Evolutionary conservation across 2,329 filamentous ascomycete species (phyloP).

Genomic region (Aureobasidium lini): DNA sequence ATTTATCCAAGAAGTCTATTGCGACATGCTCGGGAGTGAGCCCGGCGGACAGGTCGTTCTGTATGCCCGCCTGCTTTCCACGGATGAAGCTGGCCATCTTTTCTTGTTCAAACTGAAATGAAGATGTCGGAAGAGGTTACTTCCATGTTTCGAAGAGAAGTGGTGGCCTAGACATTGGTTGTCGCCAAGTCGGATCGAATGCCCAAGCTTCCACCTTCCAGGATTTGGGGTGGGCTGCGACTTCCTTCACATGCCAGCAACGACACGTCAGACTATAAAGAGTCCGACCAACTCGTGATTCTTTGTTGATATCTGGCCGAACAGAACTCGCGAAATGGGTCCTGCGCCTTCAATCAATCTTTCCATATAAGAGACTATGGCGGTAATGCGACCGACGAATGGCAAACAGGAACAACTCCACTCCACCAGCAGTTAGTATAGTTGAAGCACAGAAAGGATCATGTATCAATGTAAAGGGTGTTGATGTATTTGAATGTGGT

Average conservation of each 20-base stretch:
- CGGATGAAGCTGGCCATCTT: constrained; percentile 80
- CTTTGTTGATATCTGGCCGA: no score
- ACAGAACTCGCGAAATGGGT: no score
- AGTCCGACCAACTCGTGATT: neutral
- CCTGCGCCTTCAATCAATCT: no score
- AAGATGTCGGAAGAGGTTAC: neutral
- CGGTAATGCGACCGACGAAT: no score
- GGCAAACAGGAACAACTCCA: no score
- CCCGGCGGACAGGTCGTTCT: constrained; percentile 79
- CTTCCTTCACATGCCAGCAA: neutral
- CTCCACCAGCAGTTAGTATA: no score
- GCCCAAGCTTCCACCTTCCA: neutral
- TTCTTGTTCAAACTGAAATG: neutral
- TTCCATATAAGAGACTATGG: neutral
- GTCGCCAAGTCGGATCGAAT: constrained; percentile 5
- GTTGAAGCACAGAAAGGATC: neutral
- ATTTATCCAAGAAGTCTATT: constrained; percentile 73
- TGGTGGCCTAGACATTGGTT: neutral
- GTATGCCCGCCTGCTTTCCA: constrained; percentile 87
- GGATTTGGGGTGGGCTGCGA: neutral
- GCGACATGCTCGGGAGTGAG: constrained; percentile 71
- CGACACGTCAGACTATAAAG: neutral
- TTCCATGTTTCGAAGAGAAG: neutral
- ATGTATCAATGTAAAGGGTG: neutral
- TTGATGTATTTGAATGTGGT: constrained; percentile 2